Evolutionary conservation across 176 grass and related monocot species (phyloP).

Genomic region (Carex myosuroides): DNA sequence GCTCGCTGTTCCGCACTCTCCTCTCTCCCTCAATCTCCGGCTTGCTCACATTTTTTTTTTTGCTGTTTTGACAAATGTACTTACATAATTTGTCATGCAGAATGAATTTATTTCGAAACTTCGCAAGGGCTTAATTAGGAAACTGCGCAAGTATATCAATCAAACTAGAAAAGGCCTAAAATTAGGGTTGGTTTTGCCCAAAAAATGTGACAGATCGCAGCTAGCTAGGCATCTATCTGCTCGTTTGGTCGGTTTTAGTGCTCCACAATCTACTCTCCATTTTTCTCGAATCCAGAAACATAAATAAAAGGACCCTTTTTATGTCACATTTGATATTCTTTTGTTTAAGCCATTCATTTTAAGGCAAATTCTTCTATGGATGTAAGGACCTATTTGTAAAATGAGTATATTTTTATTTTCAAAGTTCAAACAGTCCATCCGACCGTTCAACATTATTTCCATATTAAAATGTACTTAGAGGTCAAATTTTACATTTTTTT

Average conservation of each 20-base stretch:
- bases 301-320: not conserved
- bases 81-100: too few species aligned
- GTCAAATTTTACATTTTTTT: too few species aligned
- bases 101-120: not conserved
- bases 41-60: too few species aligned
- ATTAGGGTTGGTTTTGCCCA: not conserved
- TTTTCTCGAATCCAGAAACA: not conserved
- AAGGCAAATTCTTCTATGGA: too few species aligned
- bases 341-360: not conserved
- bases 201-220: not conserved
- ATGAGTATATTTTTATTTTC: too few species aligned
- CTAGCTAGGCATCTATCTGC: not conserved
- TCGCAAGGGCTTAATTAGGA: not conserved
- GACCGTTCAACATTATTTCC: too few species aligned
- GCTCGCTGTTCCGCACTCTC: too few species aligned
- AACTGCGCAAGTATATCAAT: not conserved
- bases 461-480: too few species aligned
- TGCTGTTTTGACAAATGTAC: too few species aligned
- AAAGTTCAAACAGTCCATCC: too few species aligned
- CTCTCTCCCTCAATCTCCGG: too few species aligned
- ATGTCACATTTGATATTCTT: not conserved
- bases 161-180: not conserved
- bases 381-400: too few species aligned
- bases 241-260: conserved; percentile 15
- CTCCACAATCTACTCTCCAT: conserved; percentile 8